A percentile compares a stretch with the other conserved stretches of the same genome.
phyloP scores from a whole-genome alignment of 805 yeast genomes.

The Zygotorulaspora florentina region DNA sequence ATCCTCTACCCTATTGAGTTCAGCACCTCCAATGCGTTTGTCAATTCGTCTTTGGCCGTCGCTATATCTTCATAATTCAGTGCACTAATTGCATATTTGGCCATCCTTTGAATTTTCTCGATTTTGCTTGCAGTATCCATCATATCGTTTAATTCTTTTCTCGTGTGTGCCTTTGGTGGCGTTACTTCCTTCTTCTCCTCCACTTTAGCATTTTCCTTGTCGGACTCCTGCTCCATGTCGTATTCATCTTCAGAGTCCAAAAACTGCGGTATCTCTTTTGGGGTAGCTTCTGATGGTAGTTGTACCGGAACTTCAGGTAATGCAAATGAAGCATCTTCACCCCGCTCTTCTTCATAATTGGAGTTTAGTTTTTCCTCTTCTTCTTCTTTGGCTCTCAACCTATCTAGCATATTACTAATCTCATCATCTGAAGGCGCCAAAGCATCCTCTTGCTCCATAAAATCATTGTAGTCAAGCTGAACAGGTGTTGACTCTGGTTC shows the following conservation, averaged over 20 bases:
- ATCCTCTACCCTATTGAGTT: slow-evolving; percentile 2
- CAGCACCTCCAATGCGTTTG: slow-evolving; percentile 39
- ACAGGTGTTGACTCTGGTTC: neutral
- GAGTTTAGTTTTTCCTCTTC: slow-evolving; percentile 3
- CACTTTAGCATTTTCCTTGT: neutral
- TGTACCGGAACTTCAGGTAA: slow-evolving; percentile 4
- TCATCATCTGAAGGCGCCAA: slow-evolving; percentile 5
- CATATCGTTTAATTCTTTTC: slow-evolving; percentile 45
- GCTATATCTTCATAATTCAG: slow-evolving; percentile 68
- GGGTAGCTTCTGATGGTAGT: neutral
- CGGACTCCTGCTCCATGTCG: too few relatives aligned
- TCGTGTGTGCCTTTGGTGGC: slow-evolving; percentile 13
- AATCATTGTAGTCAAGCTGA: slow-evolving; percentile 5
- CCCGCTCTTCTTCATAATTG: neutral
- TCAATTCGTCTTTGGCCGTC: slow-evolving; percentile 63
- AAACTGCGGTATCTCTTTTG: slow-evolving; percentile 7
- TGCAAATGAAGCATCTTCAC: neutral
- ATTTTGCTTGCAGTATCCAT: slow-evolving; percentile 54
- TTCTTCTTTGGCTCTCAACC: slow-evolving; percentile 5
- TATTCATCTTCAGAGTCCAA: slow-evolving; percentile 6
- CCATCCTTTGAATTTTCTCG: slow-evolving; percentile 58
- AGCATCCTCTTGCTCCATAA: neutral
- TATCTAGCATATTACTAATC: slow-evolving; percentile 8
- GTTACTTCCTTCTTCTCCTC: neutral
- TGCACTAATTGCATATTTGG: slow-evolving; percentile 75